phyloP scores from a whole-genome alignment of 306 rosid genomes.

The Echinosophora koreensis region DNA sequence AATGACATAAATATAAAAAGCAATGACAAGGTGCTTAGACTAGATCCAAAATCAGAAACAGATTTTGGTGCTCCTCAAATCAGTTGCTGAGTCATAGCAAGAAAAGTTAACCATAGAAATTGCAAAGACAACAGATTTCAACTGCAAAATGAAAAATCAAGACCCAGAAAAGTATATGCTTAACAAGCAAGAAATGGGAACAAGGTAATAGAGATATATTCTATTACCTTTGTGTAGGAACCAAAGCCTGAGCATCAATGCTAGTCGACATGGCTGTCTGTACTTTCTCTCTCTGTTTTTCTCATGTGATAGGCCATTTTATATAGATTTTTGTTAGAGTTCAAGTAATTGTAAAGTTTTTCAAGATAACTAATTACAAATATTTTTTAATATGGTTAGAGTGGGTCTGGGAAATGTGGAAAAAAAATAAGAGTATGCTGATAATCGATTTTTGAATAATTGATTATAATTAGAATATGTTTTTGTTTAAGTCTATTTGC shows the following conservation, averaged over 20 bases:
- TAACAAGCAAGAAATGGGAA: not conserved
- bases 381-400: too few relatives aligned
- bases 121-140: not conserved
- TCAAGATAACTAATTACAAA: too few relatives aligned
- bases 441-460: too few relatives aligned
- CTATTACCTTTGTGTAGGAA: slow-evolving; percentile 52
- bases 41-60: slow-evolving; percentile 18
- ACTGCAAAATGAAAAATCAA: not conserved
- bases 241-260: slow-evolving; percentile 26
- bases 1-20: not conserved
- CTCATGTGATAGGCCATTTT: not conserved
- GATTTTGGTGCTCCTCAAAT: not conserved
- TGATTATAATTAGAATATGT: too few relatives aligned
- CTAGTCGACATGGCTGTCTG: slow-evolving; percentile 40
- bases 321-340: too few relatives aligned
- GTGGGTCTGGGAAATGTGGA: too few relatives aligned
- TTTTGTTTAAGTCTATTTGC: too few relatives aligned
- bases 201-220: not conserved
- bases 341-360: too few relatives aligned
- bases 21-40: not conserved
- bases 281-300: slow-evolving; percentile 4
- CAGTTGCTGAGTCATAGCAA: not conserved
- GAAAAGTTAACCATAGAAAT: not conserved
- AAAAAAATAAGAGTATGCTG: too few relatives aligned
- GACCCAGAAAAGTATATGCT: not conserved